These are phyloP conservation scores for Neoboletus subvelutipes DNA, from an alignment of 768 basidiomycete species.

Conservation along the genomic window DNA sequence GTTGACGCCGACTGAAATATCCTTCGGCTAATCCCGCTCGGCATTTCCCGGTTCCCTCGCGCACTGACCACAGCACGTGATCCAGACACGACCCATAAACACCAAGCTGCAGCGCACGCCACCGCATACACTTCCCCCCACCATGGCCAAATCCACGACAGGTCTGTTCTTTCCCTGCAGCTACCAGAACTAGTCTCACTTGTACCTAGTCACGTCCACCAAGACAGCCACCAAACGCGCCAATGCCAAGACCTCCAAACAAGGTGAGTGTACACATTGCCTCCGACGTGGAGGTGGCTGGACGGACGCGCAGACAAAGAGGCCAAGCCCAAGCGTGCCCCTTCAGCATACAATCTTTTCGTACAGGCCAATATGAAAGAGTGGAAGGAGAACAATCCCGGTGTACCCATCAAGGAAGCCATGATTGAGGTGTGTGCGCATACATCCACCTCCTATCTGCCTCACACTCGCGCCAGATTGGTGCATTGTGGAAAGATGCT, in stretches of 20 bases:
- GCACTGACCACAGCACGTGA: conserved; percentile 33
- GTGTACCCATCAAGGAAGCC: conserved; percentile 49
- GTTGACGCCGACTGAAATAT: conserved; percentile 19
- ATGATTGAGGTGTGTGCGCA: conserved; percentile 42
- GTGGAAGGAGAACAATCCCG: conserved; percentile 55
- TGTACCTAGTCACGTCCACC: conserved; percentile 46
- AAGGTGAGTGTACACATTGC: conserved; percentile 27
- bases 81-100: conserved; percentile 28
- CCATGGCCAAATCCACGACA: conserved; percentile 54
- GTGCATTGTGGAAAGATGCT: conserved; percentile 53
- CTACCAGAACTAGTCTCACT: conserved; percentile 1
- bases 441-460: conserved; percentile 1
- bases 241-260: conserved; percentile 44
- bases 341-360: conserved; percentile 58
- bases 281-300: background rate
- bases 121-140: conserved; percentile 10
- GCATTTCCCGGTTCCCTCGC: conserved; percentile 5
- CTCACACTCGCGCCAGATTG: conserved; percentile 43
- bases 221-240: conserved; percentile 58
- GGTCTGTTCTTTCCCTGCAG: conserved; percentile 32
- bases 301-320: conserved; percentile 31
- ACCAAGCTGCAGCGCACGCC: background rate
- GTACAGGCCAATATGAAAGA: conserved; percentile 55
- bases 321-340: conserved; percentile 56
- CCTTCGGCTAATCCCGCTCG: conserved; percentile 12